Evolutionary conservation across 2,329 filamentous ascomycete genomes (phyloP).

Genomic region (Colletotrichum caudatum): DNA sequence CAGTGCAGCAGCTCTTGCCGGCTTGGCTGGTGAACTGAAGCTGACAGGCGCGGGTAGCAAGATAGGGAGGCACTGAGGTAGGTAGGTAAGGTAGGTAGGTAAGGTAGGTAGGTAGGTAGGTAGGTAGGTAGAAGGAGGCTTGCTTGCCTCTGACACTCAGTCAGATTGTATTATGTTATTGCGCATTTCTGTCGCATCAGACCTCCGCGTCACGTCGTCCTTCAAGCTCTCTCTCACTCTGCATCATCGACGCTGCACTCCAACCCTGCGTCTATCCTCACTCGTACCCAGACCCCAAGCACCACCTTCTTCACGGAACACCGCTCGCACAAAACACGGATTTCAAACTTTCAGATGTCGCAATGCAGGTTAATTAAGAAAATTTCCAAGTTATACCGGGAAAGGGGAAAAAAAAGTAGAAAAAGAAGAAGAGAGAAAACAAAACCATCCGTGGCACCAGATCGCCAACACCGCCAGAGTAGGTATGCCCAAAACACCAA

Average conservation of each 20-base stretch:
- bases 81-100: not conserved
- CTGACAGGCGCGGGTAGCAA: not conserved
- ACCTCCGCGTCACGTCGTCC: not conserved
- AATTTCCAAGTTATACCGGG: constrained; percentile 24
- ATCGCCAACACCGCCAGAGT: constrained; percentile 35
- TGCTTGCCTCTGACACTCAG: not conserved
- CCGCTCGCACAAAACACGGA: not conserved
- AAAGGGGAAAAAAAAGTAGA: constrained; percentile 9
- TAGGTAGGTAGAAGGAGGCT: not conserved
- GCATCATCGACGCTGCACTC: not conserved
- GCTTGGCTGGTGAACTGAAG: not conserved
- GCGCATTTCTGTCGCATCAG: not conserved
- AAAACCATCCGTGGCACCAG: constrained; percentile 38
- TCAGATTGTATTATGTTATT: not conserved
- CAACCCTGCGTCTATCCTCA: not conserved
- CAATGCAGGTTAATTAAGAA: constrained; percentile 21
- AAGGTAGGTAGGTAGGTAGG: too few relatives aligned
- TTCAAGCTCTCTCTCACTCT: not conserved
- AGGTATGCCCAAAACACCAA: constrained; percentile 41
- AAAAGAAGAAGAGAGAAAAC: constrained; percentile 5
- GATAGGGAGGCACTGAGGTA: not conserved
- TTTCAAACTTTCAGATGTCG: too few relatives aligned
- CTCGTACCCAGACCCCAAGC: not conserved
- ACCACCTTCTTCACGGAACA: not conserved
- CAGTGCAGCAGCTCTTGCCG: not conserved